These are phyloP conservation scores for Setaria italica DNA, from an alignment of 202 grass and related monocot species.

Conservation along the genomic window DNA sequence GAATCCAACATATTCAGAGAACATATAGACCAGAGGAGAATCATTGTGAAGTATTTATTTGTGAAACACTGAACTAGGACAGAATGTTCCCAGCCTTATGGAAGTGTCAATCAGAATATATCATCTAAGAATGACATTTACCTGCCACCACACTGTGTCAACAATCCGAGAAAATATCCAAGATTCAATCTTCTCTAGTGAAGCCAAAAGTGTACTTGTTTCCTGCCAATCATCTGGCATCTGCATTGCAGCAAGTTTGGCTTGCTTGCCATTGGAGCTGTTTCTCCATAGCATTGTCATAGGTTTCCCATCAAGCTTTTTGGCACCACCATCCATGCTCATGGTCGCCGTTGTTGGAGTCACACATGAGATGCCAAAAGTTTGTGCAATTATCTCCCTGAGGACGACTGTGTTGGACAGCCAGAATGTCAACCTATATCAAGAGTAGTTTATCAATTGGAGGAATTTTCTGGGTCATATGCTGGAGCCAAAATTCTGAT, in stretches of 20 bases:
- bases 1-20: conserved; percentile 22
- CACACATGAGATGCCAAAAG: conserved; percentile 50
- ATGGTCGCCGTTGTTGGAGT: conserved; percentile 34
- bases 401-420: conserved; percentile 91
- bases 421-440: conserved; percentile 93
- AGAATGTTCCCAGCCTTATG: conserved; percentile 24
- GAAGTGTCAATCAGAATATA: conserved; percentile 22
- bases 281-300: conserved; percentile 58
- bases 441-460: conserved; percentile 47
- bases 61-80: conserved; percentile 9
- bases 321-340: conserved; percentile 55
- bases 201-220: conserved; percentile 66
- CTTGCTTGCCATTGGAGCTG: conserved; percentile 49
- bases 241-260: conserved; percentile 48
- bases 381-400: conserved; percentile 87
- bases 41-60: conserved; percentile 13
- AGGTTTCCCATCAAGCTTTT: conserved; percentile 57
- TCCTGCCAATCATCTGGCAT: conserved; percentile 73
- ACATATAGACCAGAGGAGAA: not conserved
- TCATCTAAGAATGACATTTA: conserved; percentile 47
- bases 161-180: conserved; percentile 97
- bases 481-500: conserved; percentile 31
- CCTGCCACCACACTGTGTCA: conserved; percentile 99
- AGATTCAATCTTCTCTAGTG: conserved; percentile 93
- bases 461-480: conserved; percentile 28